These are phyloP conservation scores for Penicillium waksmanii DNA, from an alignment of 495 filamentous ascomycete species.

Conservation along the genomic window DNA sequence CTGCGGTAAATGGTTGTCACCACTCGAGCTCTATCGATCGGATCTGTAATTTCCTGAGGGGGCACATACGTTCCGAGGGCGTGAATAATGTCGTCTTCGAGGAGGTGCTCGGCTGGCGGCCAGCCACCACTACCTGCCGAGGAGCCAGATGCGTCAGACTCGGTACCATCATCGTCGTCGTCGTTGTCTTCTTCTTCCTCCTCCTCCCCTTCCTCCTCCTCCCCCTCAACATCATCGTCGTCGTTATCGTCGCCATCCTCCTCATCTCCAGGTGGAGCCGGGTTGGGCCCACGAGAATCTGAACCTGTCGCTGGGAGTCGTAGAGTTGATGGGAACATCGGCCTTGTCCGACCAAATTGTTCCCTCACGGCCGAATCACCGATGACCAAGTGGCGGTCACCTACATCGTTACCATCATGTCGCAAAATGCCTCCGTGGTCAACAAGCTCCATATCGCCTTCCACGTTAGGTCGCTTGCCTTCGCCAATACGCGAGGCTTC, in stretches of 20 bases:
- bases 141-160: conserved; percentile 32
- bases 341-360: conserved; percentile 43
- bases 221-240: conserved; percentile 6
- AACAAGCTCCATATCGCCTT: conserved; percentile 64
- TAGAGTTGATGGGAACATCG: conserved; percentile 43
- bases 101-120: conserved; percentile 46
- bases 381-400: conserved; percentile 50
- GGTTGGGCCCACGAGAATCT: conserved; percentile 13
- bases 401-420: conserved; percentile 50
- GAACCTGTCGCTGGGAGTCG: conserved; percentile 27
- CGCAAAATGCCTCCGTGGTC: conserved; percentile 56
- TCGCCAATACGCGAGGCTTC: conserved; percentile 61
- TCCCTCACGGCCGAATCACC: conserved; percentile 52
- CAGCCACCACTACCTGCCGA: conserved; percentile 39
- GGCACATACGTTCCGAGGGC: conserved; percentile 43
- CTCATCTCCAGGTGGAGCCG: not conserved
- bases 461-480: conserved; percentile 61
- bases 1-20: conserved; percentile 43
- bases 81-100: conserved; percentile 44
- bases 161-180: conserved; percentile 34
- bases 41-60: conserved; percentile 45
- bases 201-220: conserved; percentile 22
- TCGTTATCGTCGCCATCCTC: conserved; percentile 6
- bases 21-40: conserved; percentile 45
- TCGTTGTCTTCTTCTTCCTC: conserved; percentile 34